A percentile compares a stretch with the other conserved stretches of the same genome.
Conservation (phyloP, 169 alveolate genomes). For the Plasmodium fragile region DNA sequence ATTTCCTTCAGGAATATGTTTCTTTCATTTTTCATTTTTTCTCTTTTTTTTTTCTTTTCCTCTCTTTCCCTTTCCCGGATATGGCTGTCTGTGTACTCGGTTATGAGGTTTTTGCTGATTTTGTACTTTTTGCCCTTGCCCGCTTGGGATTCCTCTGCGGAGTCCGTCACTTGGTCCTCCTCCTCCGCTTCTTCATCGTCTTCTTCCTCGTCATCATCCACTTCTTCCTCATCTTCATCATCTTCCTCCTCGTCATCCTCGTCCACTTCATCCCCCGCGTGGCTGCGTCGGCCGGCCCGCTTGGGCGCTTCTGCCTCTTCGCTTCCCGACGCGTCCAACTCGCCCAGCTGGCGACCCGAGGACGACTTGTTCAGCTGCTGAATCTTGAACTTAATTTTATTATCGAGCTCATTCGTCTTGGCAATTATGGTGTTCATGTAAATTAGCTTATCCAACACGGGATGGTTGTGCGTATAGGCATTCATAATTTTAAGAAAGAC, state of each 20-base stretch:
- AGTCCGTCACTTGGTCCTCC: constrained; percentile 51
- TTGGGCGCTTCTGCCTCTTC: neutral
- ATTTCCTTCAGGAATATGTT: constrained; percentile 57
- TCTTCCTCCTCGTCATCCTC: constrained; percentile 52
- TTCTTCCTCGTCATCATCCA: neutral
- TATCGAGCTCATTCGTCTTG: constrained; percentile 73
- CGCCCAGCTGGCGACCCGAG: neutral
- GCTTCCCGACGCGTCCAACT: neutral
- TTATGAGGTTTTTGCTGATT: constrained; percentile 74
- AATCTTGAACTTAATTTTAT: constrained; percentile 70
- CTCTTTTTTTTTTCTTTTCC: constrained; percentile 73
- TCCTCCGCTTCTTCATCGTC: constrained; percentile 38
- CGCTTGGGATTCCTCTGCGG: neutral
- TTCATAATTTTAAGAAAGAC: constrained; percentile 80
- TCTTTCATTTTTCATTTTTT: constrained; percentile 65
- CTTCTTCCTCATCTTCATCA: constrained; percentile 2
- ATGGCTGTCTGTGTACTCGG: constrained; percentile 78
- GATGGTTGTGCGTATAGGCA: constrained; percentile 77
- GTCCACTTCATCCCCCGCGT: constrained; percentile 18
- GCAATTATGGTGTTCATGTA: constrained; percentile 72
- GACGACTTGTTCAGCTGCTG: constrained; percentile 59
- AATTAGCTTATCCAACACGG: constrained; percentile 81
- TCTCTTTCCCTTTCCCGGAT: constrained; percentile 68
- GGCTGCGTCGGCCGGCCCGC: neutral
- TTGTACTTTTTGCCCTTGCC: constrained; percentile 59